phyloP scores from a whole-genome alignment of 2,329 filamentous ascomycete genomes.

The Cercospora sp. region DNA sequence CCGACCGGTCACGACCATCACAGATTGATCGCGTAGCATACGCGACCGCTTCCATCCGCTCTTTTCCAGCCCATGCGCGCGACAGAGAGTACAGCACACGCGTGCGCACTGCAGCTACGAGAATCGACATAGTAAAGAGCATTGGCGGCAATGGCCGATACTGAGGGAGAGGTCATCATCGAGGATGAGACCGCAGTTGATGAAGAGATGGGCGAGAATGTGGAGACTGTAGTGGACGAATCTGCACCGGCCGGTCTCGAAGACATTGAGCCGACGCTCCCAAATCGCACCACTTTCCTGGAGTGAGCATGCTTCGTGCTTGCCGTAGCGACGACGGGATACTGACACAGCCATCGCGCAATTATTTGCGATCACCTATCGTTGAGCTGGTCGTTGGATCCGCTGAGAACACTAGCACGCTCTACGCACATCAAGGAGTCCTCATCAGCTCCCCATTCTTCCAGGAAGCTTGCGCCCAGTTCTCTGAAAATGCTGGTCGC shows the following conservation, averaged over 20 bases:
- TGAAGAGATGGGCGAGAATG: slow-evolving; percentile 52
- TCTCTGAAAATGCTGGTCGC: slow-evolving; percentile 57
- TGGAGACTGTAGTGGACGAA: slow-evolving; percentile 36
- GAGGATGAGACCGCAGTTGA: slow-evolving; percentile 45
- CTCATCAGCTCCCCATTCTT: slow-evolving; percentile 76
- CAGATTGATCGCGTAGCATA: not conserved
- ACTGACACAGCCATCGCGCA: slow-evolving; percentile 27
- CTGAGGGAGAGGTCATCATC: slow-evolving; percentile 36
- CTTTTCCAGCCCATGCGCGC: not conserved
- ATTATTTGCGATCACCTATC: slow-evolving; percentile 52
- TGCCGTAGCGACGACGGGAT: not conserved
- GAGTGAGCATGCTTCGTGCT: slow-evolving; percentile 41
- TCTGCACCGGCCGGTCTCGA: slow-evolving; percentile 43
- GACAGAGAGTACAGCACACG: not conserved
- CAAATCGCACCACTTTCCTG: slow-evolving; percentile 47
- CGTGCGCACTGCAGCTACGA: not conserved
- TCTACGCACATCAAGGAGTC: slow-evolving; percentile 79
- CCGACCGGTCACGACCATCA: not conserved
- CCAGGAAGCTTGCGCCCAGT: slow-evolving; percentile 60
- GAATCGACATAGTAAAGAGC: not conserved
- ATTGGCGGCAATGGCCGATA: slow-evolving; percentile 35
- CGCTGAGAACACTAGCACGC: slow-evolving; percentile 60
- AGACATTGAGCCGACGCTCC: slow-evolving; percentile 46
- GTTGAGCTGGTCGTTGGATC: slow-evolving; percentile 50
- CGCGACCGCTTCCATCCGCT: not conserved